Evolutionary conservation across 2,329 filamentous ascomycete genomes (phyloP).

Genomic region (Penicillium sp.): DNA sequence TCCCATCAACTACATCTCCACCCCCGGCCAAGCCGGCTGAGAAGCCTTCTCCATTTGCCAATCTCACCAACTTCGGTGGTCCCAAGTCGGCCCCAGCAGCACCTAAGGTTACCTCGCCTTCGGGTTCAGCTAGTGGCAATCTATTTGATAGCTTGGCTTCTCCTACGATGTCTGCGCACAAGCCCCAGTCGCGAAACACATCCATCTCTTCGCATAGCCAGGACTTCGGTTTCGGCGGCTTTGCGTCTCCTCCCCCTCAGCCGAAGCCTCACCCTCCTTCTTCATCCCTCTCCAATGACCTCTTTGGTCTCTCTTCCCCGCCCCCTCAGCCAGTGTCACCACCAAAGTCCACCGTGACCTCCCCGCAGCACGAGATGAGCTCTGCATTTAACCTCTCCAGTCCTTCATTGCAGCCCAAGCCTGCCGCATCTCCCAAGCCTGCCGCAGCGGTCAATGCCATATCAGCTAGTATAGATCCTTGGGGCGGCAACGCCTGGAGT

Average conservation of each 20-base stretch:
- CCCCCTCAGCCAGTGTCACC: constrained; percentile 42
- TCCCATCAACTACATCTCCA: constrained; percentile 47
- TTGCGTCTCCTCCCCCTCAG: constrained; percentile 45
- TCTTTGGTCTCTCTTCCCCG: constrained; percentile 68
- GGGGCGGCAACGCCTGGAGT: constrained; percentile 83
- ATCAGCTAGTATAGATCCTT: constrained; percentile 60
- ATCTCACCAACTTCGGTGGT: constrained; percentile 52
- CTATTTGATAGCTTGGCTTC: constrained; percentile 72
- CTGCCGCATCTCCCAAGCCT: constrained; percentile 40
- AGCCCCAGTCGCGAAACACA: constrained; percentile 42
- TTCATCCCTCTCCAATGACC: constrained; percentile 61
- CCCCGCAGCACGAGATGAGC: constrained; percentile 42
- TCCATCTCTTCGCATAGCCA: constrained; percentile 55
- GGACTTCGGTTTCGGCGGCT: constrained; percentile 63
- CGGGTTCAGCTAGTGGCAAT: constrained; percentile 59
- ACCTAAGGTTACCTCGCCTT: constrained; percentile 47
- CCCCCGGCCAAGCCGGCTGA: constrained; percentile 35
- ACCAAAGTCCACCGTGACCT: constrained; percentile 38
- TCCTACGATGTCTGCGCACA: constrained; percentile 49
- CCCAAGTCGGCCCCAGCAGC: constrained; percentile 43
- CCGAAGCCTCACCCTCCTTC: constrained; percentile 45
- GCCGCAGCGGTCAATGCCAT: constrained; percentile 41
- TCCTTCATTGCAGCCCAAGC: constrained; percentile 42
- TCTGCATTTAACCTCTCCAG: constrained; percentile 80
- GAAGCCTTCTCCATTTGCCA: constrained; percentile 62